Percentiles rank a stretch among this genome's conserved stretches.
Evolutionary conservation across 179 eudicot species (phyloP).

Genomic region (Silene coronaria): DNA sequence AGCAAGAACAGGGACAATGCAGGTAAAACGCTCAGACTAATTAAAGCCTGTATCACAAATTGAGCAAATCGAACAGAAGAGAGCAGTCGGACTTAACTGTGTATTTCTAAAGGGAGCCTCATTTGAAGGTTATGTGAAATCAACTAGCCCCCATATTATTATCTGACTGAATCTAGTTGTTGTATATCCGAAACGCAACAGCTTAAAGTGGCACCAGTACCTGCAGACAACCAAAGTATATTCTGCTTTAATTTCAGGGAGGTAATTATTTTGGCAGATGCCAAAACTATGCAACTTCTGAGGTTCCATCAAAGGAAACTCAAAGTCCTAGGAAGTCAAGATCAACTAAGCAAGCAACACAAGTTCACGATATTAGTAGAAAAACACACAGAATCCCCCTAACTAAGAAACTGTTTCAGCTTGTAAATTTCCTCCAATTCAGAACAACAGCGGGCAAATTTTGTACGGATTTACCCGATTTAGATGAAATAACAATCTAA

Average conservation of each 20-base stretch:
- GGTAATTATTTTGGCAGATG: no score
- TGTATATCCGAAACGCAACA: constrained; percentile 70
- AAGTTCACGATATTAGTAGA: neutral
- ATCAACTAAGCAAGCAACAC: neutral
- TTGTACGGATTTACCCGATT: no score
- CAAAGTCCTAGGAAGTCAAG: no score
- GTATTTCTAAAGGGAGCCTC: neutral
- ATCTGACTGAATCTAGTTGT: constrained; percentile 30
- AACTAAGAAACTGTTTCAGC: neutral
- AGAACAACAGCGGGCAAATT: no score
- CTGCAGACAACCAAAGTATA: constrained; percentile 27
- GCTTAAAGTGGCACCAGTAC: constrained; percentile 81
- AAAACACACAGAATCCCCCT: neutral
- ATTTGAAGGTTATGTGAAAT: neutral
- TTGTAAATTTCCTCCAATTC: no score
- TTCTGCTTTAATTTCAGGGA: neutral
- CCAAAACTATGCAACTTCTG: no score
- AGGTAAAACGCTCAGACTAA: neutral
- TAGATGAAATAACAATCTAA: no score
- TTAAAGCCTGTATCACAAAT: constrained; percentile 8
- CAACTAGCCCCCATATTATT: constrained; percentile 23
- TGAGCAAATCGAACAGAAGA: neutral
- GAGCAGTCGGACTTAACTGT: constrained; percentile 1
- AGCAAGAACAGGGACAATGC: neutral
- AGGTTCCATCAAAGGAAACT: no score